Evolutionary conservation across 768 basidiomycete species (phyloP).

Genomic region (Leucocoprinus leucothites): DNA sequence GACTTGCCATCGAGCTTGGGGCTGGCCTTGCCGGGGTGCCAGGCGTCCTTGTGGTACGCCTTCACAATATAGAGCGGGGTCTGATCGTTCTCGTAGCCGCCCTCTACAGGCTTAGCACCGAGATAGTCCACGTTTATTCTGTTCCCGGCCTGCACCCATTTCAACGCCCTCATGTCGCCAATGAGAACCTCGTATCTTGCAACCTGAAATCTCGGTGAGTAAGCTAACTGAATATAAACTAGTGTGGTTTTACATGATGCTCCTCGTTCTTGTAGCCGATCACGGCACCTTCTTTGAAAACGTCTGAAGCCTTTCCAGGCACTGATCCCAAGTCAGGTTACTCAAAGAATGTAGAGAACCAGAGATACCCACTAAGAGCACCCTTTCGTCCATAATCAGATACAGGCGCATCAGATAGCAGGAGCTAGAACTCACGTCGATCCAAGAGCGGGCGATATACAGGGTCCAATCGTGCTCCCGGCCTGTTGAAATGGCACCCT

Average conservation of each 20-base stretch:
- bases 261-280: conserved; percentile 62
- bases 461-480: conserved; percentile 48
- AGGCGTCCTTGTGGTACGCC: conserved; percentile 47
- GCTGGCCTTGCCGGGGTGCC: conserved; percentile 65
- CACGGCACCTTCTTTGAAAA: conserved; percentile 58
- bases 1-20: conserved; percentile 46
- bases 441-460: conserved; percentile 58
- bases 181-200: conserved; percentile 69
- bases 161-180: conserved; percentile 52
- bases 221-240: neutral
- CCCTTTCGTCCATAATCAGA: conserved; percentile 20
- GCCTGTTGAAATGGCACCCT: conserved; percentile 53
- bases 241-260: conserved; percentile 41
- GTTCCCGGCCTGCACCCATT: conserved; percentile 54
- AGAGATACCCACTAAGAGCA: conserved; percentile 46
- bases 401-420: neutral
- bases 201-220: conserved; percentile 34
- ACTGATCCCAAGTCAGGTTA: conserved; percentile 31
- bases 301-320: conserved; percentile 60
- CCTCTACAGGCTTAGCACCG: conserved; percentile 56
- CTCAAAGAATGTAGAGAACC: conserved; percentile 2
- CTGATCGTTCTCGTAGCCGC: conserved; percentile 64
- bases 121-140: conserved; percentile 41
- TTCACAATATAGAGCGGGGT: conserved; percentile 57
- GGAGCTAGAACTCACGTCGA: conserved; percentile 41